Evolutionary conservation across 352 stramenopile genomes (phyloP).

Genomic region (Phytophthora pluvialis): DNA sequence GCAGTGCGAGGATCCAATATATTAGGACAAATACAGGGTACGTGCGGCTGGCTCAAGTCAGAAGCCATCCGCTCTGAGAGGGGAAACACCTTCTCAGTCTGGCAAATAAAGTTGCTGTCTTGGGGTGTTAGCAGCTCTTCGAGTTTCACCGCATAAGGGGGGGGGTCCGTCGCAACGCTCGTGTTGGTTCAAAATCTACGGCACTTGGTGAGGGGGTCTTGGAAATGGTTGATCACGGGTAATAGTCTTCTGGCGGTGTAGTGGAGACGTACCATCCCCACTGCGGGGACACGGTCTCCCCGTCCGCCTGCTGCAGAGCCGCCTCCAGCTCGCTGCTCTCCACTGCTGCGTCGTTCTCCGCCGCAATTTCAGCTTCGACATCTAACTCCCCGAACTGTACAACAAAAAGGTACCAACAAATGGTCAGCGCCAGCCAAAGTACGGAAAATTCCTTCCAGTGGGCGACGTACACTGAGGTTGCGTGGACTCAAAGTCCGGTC

Average conservation of each 20-base stretch:
- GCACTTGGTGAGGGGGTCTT: constrained; percentile 18
- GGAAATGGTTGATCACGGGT: constrained; percentile 33
- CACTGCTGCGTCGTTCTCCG: constrained; percentile 9
- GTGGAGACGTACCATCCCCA: constrained; percentile 88
- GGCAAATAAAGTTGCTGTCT: constrained; percentile 14
- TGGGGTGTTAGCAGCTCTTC: constrained; percentile 10
- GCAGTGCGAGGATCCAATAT: constrained; percentile 34
- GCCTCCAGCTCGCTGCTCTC: constrained; percentile 23
- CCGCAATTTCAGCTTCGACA: constrained; percentile 30
- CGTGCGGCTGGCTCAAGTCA: constrained; percentile 5
- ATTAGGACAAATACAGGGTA: constrained; percentile 33
- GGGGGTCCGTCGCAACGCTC: constrained; percentile 30
- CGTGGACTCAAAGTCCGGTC: constrained; percentile 40
- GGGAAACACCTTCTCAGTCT: constrained; percentile 14
- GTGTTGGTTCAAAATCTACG: constrained; percentile 31
- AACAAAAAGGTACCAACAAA: constrained; percentile 4
- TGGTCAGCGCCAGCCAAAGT: constrained; percentile 6
- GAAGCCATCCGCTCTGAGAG: constrained; percentile 1
- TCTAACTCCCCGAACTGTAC: constrained; percentile 46
- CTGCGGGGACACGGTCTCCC: constrained; percentile 63
- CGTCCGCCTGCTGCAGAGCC: constrained; percentile 40
- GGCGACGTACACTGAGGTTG: constrained; percentile 40
- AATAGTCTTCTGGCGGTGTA: constrained; percentile 79
- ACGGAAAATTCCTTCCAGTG: neutral
- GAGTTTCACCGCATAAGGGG: constrained; percentile 16